A percentile compares a stretch with the other conserved stretches of the same genome.
Evolutionary conservation across 2,329 filamentous ascomycete species (phyloP).

Genomic region (Aureobasidium sp.): DNA sequence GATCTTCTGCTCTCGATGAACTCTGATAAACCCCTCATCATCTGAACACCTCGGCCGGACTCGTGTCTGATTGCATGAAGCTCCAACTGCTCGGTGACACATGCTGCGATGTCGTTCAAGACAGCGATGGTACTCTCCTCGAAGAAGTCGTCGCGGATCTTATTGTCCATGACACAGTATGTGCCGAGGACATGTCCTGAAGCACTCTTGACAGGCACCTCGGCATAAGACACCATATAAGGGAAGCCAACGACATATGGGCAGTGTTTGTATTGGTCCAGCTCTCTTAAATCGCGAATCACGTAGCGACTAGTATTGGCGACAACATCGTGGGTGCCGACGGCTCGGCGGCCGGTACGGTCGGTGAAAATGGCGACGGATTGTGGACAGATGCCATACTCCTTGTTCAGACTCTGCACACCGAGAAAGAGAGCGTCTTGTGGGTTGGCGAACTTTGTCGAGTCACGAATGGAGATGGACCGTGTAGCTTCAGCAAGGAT

Average conservation of each 20-base stretch:
- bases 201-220: conserved; percentile 37
- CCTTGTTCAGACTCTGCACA: conserved; percentile 30
- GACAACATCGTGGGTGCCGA: conserved; percentile 29
- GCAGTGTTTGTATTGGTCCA: conserved; percentile 32
- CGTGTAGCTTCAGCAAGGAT: conserved; percentile 44
- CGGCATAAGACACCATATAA: conserved; percentile 36
- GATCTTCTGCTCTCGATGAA: conserved; percentile 24
- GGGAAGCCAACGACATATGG: conserved; percentile 36
- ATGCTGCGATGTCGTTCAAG: conserved; percentile 25
- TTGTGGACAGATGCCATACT: conserved; percentile 36
- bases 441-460: conserved; percentile 22
- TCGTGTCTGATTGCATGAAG: conserved; percentile 23
- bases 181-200: conserved; percentile 37
- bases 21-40: conserved; percentile 26
- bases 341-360: conserved; percentile 28
- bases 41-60: conserved; percentile 21
- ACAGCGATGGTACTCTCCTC: conserved; percentile 24
- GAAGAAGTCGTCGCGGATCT: conserved; percentile 27
- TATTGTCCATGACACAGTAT: conserved; percentile 38
- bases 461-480: conserved; percentile 28
- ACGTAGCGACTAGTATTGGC: conserved; percentile 37
- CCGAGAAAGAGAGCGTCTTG: conserved; percentile 38
- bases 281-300: conserved; percentile 34
- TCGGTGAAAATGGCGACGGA: conserved; percentile 34
- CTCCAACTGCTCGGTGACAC: conserved; percentile 27